Evolutionary conservation across 192 early-diverging fungal genomes (phyloP), one percentile per base, ranked within the genome.

Genomic region (Linnemannia zychae): DNA sequence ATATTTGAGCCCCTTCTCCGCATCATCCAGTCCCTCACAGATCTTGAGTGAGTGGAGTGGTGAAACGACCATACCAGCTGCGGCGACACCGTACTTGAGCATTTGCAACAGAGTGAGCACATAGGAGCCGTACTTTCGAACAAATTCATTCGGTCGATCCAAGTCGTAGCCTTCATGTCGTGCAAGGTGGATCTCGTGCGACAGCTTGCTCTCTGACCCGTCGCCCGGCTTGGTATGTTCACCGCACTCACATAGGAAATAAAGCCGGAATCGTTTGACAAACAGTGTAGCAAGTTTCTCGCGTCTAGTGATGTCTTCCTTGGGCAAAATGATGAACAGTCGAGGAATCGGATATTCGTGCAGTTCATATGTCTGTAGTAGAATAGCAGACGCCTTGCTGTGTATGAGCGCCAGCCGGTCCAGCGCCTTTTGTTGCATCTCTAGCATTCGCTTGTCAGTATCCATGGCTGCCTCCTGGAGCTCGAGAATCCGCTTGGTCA

Each of bases 141-240:
- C 75, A 36, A 81, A 81, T 52, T 81, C 80, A 38, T 33, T 81
- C 12, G 80, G 80, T 37, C 80, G 65, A 28, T 81, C 80, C 1
- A 81, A 67, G 31, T 81, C 80, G 22, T 81, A 81, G 31, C 80
- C 80, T 50, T 81, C 74, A 31, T 81, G 80, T 37, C 68, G 75
- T 6, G 80, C 80, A 11, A 81, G 52, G 48, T 81, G 80, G 40
- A 81, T 81, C 36, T 81, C 40, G 22, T 80, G 79, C 5, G 67
- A 44, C n/a, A 38, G 7, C 44, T 38, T 63, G 34, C 40, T 78
- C 6, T 37, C 9, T 22, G 22, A 24, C 40, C 69, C 33, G 11
- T 52, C 46, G 17, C 47, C 49, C 63, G n/a, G 67, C 38, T 17
- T 74, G 37, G 72, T 70, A 33, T 81, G 73, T 6, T 76, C 80